Percentiles rank a stretch among this genome's conserved stretches.
These are phyloP conservation scores for Hordeum vulgare DNA, from an alignment of 176 grass and related monocot species.

Conservation along the genomic window MorexV3_pseudomolecules_assembly NC_058518.1:491825245-491825744, in stretches of 20 bases:
- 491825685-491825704: slow-evolving; percentile 8
- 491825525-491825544: background rate
- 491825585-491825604: too few species aligned
- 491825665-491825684: slow-evolving; percentile 13
- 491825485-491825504: background rate
- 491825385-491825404: too few species aligned
- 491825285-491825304: too few species aligned
- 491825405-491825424: background rate
- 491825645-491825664: slow-evolving; percentile 17
- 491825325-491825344: too few species aligned
- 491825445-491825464: background rate
- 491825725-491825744: slow-evolving; percentile 8
- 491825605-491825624: background rate
- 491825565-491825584: background rate
- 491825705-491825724: slow-evolving; percentile 21
- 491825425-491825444: background rate
- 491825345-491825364: too few species aligned
- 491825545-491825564: too few species aligned
- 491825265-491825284: too few species aligned
- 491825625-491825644: background rate
- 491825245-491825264: too few species aligned
- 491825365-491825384: too few species aligned
- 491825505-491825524: slow-evolving; percentile 22
- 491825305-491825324: too few species aligned
- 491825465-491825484: background rate